These are phyloP conservation scores for Psilocybe cubensis DNA, from an alignment of 768 basidiomycete species.

Conservation along the genomic window DNA sequence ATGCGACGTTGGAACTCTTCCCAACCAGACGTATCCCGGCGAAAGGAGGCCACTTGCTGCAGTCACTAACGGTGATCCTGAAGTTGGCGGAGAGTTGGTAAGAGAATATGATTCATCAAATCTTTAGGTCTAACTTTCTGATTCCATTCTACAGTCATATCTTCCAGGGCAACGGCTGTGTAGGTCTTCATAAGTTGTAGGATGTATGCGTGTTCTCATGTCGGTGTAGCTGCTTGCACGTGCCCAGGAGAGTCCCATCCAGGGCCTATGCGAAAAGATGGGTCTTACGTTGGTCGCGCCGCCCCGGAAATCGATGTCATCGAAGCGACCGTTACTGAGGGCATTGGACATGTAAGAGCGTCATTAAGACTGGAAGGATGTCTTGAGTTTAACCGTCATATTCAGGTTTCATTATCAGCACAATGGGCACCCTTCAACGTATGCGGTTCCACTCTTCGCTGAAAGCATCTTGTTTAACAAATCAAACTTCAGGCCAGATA, in stretches of 20 bases:
- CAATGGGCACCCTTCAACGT: slow-evolving; percentile 67
- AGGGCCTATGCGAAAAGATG: slow-evolving; percentile 44
- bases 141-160: slow-evolving; percentile 47
- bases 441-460: slow-evolving; percentile 27
- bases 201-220: background rate
- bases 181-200: slow-evolving; percentile 10
- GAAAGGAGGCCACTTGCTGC: slow-evolving; percentile 48
- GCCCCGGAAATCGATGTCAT: slow-evolving; percentile 74
- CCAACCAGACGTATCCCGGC: slow-evolving; percentile 76
- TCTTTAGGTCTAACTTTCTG: background rate
- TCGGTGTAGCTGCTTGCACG: slow-evolving; percentile 35
- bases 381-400: slow-evolving; percentile 10
- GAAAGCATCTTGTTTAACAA: slow-evolving; percentile 32
- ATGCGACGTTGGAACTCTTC: slow-evolving; percentile 80
- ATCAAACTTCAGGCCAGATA: slow-evolving; percentile 52
- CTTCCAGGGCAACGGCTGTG: slow-evolving; percentile 63
- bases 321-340: slow-evolving; percentile 48
- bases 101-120: slow-evolving; percentile 1
- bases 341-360: slow-evolving; percentile 28
- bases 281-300: slow-evolving; percentile 57
- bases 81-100: slow-evolving; percentile 40
- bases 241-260: slow-evolving; percentile 46
- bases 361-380: background rate
- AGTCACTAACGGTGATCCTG: slow-evolving; percentile 41
- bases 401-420: slow-evolving; percentile 51